phyloP scores from a whole-genome alignment of 1,139 yeast species.

The Suhomyces bribrorum region DNA sequence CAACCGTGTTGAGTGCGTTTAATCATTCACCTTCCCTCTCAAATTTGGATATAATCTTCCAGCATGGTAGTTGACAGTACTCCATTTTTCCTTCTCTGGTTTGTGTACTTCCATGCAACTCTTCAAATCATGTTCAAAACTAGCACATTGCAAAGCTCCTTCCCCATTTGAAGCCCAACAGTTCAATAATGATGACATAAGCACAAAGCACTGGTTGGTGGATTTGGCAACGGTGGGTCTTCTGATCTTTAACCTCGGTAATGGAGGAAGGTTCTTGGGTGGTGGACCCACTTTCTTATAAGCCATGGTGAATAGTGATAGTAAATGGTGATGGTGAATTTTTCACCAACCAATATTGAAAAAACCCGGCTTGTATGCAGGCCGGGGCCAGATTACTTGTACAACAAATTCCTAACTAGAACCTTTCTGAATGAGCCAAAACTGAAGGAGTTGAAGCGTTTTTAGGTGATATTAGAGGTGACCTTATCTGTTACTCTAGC shows the following conservation, averaged over 20 bases:
- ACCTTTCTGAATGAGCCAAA: no score
- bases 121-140: constrained; percentile 55
- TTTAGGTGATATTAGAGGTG: no score
- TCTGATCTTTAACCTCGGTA: constrained; percentile 73
- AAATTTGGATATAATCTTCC: constrained; percentile 77
- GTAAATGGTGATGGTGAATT: constrained; percentile 5
- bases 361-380: not conserved
- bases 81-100: constrained; percentile 45
- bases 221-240: constrained; percentile 58
- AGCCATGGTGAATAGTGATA: constrained; percentile 22
- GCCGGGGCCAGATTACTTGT: no score
- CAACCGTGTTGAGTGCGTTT: constrained; percentile 13
- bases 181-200: constrained; percentile 82
- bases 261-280: constrained; percentile 60
- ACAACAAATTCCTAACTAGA: no score
- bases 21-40: constrained; percentile 74
- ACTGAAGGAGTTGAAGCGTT: no score
- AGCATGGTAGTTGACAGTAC: constrained; percentile 79
- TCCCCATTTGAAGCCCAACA: constrained; percentile 98
- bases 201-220: constrained; percentile 72
- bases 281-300: constrained; percentile 32
- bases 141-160: constrained; percentile 66
- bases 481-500: no score
- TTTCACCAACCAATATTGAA: constrained; percentile 5
- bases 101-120: constrained; percentile 50